These are phyloP conservation scores for Fusarium sp. DNA, from an alignment of 2,329 filamentous ascomycete genomes.

Conservation along the genomic window DNA sequence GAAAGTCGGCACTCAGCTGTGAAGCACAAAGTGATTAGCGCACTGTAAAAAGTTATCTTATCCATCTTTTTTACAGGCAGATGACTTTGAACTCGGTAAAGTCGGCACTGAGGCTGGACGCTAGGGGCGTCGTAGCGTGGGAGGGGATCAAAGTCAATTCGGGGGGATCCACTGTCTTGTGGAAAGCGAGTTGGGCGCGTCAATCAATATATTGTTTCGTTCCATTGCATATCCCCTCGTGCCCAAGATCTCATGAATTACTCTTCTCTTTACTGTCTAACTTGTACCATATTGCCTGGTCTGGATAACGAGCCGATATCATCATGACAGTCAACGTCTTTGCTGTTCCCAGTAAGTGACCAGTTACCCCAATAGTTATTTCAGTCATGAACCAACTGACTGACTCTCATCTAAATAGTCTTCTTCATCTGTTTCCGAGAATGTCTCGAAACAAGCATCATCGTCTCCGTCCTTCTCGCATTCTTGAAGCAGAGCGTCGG, in stretches of 20 bases:
- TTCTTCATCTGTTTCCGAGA: neutral
- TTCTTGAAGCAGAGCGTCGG: neutral
- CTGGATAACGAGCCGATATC: neutral
- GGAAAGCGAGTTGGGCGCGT: neutral
- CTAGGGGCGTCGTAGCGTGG: neutral
- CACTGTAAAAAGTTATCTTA: neutral
- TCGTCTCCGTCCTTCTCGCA: neutral
- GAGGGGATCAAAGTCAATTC: neutral
- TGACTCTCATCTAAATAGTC: neutral
- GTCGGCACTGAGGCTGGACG: neutral
- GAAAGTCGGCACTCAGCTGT: neutral
- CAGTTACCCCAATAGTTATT: rapidly evolving
- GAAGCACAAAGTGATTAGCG: neutral
- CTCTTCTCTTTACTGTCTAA: neutral
- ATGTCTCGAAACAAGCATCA: conserved; percentile 1
- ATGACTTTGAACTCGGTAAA: neutral
- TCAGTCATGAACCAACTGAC: neutral
- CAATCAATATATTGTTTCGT: neutral
- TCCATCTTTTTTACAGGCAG: neutral
- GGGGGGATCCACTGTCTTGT: neutral
- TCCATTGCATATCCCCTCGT: neutral
- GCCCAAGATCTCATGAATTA: rapidly evolving
- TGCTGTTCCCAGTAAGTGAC: neutral
- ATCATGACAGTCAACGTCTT: conserved; percentile 4
- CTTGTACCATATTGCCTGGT: too few species aligned